Evolutionary conservation across 192 early-diverging fungal species (phyloP), one percentile per base, ranked within the genome.

Genomic region (Podila horticola): DNA sequence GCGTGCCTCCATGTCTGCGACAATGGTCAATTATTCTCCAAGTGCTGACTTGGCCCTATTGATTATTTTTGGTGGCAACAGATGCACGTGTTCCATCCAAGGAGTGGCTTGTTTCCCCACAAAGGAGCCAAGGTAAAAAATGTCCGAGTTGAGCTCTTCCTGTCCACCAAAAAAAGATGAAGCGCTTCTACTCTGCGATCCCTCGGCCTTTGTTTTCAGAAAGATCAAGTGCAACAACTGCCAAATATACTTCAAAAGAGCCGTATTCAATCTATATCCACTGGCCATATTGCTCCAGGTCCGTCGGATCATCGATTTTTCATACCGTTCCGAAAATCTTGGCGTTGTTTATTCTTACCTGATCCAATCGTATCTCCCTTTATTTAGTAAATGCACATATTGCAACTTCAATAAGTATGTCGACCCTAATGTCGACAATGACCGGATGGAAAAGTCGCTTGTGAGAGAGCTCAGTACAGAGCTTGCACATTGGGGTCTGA

Each of bases 401-500:
- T 89, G 88, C 61, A 88, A 88, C 63, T 89, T 89, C 62, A 89
- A 89, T 67, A 89, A 89, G 50, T 89, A 89, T 55, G 71, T 88
- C 10, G 83, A 88, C 30, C 85, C 86, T 2, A 28, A 71, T 49
- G 84, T 84, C 29, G 82, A 84, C 17, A 63, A 88, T 70, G 71
- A 86, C 17, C 51, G 87, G 41, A 82, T 89, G 81, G 74, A 83
- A 24, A 58, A 57, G 15, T 67, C 84, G 11, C 71, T 88, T 33
- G 60, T 70, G 22, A 72, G 28, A 8, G 88, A 89, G 49, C 60
- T 89, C 0, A 38, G 79, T 20, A 75, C 74, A 17, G 84, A 77
- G 34, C 52, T 89, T 52, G 49, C 17, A 3, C 59, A 84, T 60
- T 84, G 61, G 69, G 58, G 33, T 69, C 57, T 83, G 30, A 52